These are phyloP conservation scores for Ballota nigra DNA, from an alignment of 257 asterid species.

Conservation along the genomic window DNA sequence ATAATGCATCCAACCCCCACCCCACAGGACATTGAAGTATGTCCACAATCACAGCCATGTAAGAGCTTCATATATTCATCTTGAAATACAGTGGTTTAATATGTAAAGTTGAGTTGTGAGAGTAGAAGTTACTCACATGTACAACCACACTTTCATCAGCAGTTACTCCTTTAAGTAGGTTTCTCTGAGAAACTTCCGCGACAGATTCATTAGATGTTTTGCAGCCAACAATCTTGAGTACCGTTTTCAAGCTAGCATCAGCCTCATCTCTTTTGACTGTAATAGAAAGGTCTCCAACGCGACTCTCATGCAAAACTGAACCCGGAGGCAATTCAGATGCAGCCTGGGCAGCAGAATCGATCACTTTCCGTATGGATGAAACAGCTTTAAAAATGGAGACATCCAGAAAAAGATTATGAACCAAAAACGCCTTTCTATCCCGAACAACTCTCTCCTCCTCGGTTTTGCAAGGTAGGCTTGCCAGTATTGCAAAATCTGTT, in stretches of 20 bases:
- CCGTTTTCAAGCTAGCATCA: constrained; percentile 60
- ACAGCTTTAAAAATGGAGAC: constrained; percentile 82
- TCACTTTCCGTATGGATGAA: constrained; percentile 68
- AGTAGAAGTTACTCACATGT: constrained; percentile 61
- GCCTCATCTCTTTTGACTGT: constrained; percentile 63
- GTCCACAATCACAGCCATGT: constrained; percentile 12
- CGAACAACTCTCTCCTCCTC: constrained; percentile 95
- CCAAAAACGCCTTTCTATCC: constrained; percentile 95
- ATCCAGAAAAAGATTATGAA: constrained; percentile 90
- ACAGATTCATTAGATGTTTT: constrained; percentile 41
- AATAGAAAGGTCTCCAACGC: constrained; percentile 67
- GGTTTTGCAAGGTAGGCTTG: constrained; percentile 81
- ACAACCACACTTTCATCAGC: constrained; percentile 92
- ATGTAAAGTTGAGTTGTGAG: not conserved
- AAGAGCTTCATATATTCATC: constrained; percentile 1
- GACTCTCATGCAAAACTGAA: constrained; percentile 61
- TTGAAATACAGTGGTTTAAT: not conserved
- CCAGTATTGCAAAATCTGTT: constrained; percentile 75
- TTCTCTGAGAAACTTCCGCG: constrained; percentile 61
- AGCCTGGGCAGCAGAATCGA: constrained; percentile 44
- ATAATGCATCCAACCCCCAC: not conserved
- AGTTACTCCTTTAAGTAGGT: constrained; percentile 86
- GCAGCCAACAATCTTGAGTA: constrained; percentile 47
- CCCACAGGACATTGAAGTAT: not conserved
- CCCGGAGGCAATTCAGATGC: constrained; percentile 39